Conservation (phyloP, 2,329 filamentous ascomycete species). For the Lojkania enalia region DNA sequence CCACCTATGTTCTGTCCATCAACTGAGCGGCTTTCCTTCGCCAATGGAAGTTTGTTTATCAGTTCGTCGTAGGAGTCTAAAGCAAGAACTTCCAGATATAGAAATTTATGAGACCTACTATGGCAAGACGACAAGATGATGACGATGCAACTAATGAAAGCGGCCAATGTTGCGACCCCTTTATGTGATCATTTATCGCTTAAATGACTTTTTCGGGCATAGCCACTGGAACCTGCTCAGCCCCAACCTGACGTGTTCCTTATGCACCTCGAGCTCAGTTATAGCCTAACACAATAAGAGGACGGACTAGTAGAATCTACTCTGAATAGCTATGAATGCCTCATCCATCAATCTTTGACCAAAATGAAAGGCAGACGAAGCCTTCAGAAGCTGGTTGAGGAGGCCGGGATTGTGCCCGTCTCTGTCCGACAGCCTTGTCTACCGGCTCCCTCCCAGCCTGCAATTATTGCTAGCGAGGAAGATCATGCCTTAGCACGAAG, state of each 20-base stretch:
- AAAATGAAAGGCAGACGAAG: slow-evolving; percentile 34
- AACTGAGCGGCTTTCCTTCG: too few relatives aligned
- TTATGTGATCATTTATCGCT: too few relatives aligned
- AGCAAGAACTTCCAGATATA: too few relatives aligned
- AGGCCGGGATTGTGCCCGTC: slow-evolving; percentile 32
- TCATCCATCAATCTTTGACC: background rate
- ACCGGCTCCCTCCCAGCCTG: slow-evolving; percentile 36
- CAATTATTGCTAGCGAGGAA: slow-evolving; percentile 34
- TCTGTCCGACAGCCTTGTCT: slow-evolving; percentile 36
- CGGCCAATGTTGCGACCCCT: too few relatives aligned
- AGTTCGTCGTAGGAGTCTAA: too few relatives aligned
- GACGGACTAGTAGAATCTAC: too few relatives aligned
- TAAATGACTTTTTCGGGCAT: too few relatives aligned
- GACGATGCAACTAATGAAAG: too few relatives aligned
- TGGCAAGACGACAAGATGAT: too few relatives aligned
- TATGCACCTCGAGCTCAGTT: background rate
- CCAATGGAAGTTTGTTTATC: too few relatives aligned
- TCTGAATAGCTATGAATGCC: slow-evolving; percentile 6
- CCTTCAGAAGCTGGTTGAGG: slow-evolving; percentile 34
- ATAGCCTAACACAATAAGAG: background rate
- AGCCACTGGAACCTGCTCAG: slow-evolving; percentile 5
- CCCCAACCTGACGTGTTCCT: slow-evolving; percentile 10
- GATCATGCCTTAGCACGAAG: slow-evolving; percentile 35
- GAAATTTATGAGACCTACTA: too few relatives aligned
- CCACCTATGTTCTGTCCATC: too few relatives aligned